Evolutionary conservation across 768 basidiomycete species (phyloP), one percentile per base, ranked within the genome.

Genomic region (Tricholoma furcatifolium): DNA sequence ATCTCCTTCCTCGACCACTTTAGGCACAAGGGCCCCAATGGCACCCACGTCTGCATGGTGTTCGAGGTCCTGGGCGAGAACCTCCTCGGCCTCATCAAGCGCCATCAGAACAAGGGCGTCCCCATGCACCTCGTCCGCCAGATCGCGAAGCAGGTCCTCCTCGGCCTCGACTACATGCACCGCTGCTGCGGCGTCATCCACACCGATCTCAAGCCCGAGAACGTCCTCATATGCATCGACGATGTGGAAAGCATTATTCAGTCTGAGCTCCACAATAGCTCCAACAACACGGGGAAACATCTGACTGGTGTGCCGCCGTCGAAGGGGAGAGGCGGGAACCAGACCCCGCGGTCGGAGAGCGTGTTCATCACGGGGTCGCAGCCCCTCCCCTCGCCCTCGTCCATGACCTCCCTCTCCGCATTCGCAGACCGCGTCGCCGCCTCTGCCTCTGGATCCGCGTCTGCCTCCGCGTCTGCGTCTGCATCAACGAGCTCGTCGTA

Each of bases 1-100:
- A 95, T 99, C 68, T 91, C 90, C 12, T 93, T 98, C 68, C 88
- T 98, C 43, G 96, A 99, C 74, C 93, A 98, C 68, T 99, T 99
- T 70, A 82, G 87, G 23, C 97, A 98, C 72, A 90, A 89, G 56
- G 97, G 97, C 1, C 94, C 94, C 9, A 97, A 99, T 67, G 97
- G 97, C 34, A 87, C 83, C 14, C 97, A 99, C 71, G 91, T 99
- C 60, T 98, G 97, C 79, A 98, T 99, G 97, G 94, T 97, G 12
- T 98, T 98, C 64, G 97, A 99, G 70, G 97, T 98, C 21, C 82
- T 99, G 8, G 97, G 96, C 55, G 96, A 99, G 73, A 98, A 96
- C 67, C 77, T 99, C 2, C 82, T 98, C 2, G 94, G 89, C 4
- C 82, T 99, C 62, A 97, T 98, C 80, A 98, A 97, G 72, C 84